A percentile compares a stretch with the other conserved stretches of the same genome.
Evolutionary conservation across 768 basidiomycete genomes (phyloP).

Genomic region (Amanita muscaria): DNA sequence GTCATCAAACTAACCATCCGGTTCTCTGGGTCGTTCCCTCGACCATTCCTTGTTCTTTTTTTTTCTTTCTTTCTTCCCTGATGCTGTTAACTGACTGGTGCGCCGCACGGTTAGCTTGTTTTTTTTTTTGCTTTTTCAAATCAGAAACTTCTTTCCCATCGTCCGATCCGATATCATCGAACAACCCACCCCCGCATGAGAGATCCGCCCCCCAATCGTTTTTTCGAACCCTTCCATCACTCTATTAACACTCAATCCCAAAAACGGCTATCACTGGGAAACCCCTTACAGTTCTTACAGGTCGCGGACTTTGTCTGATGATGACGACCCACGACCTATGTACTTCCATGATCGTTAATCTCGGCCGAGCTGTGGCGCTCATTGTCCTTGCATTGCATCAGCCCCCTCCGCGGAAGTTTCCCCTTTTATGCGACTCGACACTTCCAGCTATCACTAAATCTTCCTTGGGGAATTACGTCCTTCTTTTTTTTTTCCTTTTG

Average conservation of each 20-base stretch:
- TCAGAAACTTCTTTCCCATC: conserved; percentile 19
- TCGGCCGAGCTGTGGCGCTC: not conserved
- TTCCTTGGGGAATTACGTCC: too few species aligned
- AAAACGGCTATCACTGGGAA: too few species aligned
- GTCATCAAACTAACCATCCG: not conserved
- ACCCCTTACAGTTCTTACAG: too few species aligned
- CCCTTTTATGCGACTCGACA: not conserved
- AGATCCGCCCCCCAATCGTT: too few species aligned
- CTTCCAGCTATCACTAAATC: not conserved
- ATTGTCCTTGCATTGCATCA: not conserved
- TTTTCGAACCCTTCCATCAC: not conserved
- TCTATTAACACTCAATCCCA: not conserved
- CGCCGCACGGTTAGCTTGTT: conserved; percentile 27
- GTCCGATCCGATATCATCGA: conserved; percentile 11
- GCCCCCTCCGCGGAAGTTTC: not conserved
- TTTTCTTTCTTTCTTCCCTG: conserved; percentile 8
- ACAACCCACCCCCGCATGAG: too few species aligned
- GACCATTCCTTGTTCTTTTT: conserved; percentile 7
- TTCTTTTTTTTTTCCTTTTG: not conserved
- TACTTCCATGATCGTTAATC: too few species aligned
- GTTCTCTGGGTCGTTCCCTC: conserved; percentile 1
- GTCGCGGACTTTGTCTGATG: not conserved
- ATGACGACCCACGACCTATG: not conserved
- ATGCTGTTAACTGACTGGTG: conserved; percentile 16
- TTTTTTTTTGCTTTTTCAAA: conserved; percentile 24